phyloP scores from a whole-genome alignment of 1,284 basidiomycete genomes.

The Cryptococcus jaspeensis region DNA sequence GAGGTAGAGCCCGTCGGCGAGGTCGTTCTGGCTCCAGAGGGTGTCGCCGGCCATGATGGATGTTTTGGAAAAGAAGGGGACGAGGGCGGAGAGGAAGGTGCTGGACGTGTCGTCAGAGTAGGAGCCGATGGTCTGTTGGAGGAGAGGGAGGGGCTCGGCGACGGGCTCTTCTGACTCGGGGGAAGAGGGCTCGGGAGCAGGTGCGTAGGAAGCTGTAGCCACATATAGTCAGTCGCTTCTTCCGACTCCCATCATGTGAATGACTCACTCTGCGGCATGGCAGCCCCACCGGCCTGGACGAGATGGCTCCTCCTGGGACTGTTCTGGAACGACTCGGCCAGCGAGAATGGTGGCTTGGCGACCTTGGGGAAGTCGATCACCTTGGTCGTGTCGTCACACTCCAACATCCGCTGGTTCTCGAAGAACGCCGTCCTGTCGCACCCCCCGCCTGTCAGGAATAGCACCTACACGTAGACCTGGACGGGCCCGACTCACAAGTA shows the following conservation, averaged over 20 bases:
- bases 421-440: constrained; percentile 48
- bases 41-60: constrained; percentile 61
- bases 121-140: constrained; percentile 73
- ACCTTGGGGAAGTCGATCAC: constrained; percentile 43
- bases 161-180: constrained; percentile 12
- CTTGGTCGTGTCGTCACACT: constrained; percentile 20
- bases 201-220: neutral
- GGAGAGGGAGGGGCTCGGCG: constrained; percentile 52
- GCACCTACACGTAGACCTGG: neutral
- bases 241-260: neutral
- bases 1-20: constrained; percentile 78
- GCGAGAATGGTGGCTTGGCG: constrained; percentile 46
- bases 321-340: constrained; percentile 63
- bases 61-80: constrained; percentile 69
- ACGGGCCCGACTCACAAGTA: constrained; percentile 60
- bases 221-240: neutral
- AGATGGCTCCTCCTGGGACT: constrained; percentile 75
- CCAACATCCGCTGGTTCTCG: constrained; percentile 33
- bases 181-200: constrained; percentile 1
- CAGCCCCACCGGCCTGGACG: constrained; percentile 68
- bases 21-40: constrained; percentile 74
- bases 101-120: constrained; percentile 50
- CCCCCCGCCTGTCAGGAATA: neutral
- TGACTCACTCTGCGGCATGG: constrained; percentile 35
- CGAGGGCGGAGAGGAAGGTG: constrained; percentile 55